A percentile compares a stretch with the other conserved stretches of the same genome.
Evolutionary conservation across 2,329 filamentous ascomycete species (phyloP).

Genomic region (Cytospora leucostoma): DNA sequence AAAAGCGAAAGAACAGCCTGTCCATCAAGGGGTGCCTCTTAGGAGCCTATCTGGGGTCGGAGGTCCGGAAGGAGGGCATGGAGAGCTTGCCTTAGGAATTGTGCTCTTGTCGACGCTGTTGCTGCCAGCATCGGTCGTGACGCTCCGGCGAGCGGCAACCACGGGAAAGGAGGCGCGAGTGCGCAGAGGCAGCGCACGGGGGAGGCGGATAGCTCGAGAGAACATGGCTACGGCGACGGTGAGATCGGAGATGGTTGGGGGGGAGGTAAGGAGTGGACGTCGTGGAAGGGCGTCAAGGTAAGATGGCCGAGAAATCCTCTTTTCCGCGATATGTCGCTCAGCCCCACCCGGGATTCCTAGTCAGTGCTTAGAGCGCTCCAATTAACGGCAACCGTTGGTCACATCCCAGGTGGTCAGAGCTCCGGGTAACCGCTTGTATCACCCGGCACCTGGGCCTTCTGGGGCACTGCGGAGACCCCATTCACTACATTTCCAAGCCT

Average conservation of each 20-base stretch:
- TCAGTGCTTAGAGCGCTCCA: constrained; percentile 6
- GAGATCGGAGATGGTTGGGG: constrained; percentile 18
- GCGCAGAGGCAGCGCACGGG: constrained; percentile 63
- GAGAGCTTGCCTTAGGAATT: constrained; percentile 49
- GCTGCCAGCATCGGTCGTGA: constrained; percentile 94
- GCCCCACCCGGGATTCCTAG: constrained; percentile 10
- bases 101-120: constrained; percentile 81
- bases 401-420: constrained; percentile 17
- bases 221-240: constrained; percentile 56
- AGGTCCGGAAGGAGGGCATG: constrained; percentile 15
- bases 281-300: constrained; percentile 18
- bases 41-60: constrained; percentile 3
- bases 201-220: constrained; percentile 66
- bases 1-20: constrained; percentile 20
- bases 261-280: constrained; percentile 15
- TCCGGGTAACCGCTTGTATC: constrained; percentile 11
- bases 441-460: neutral
- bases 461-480: too few species aligned
- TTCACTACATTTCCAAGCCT: too few species aligned
- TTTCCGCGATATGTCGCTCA: constrained; percentile 25
- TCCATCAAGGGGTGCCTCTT: neutral
- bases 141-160: constrained; percentile 64
- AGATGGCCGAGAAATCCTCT: constrained; percentile 31
- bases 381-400: constrained; percentile 9
- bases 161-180: constrained; percentile 46